Conservation (phyloP, 768 basidiomycete genomes). For the Rhodosporidiobolus odoratus region DNA sequence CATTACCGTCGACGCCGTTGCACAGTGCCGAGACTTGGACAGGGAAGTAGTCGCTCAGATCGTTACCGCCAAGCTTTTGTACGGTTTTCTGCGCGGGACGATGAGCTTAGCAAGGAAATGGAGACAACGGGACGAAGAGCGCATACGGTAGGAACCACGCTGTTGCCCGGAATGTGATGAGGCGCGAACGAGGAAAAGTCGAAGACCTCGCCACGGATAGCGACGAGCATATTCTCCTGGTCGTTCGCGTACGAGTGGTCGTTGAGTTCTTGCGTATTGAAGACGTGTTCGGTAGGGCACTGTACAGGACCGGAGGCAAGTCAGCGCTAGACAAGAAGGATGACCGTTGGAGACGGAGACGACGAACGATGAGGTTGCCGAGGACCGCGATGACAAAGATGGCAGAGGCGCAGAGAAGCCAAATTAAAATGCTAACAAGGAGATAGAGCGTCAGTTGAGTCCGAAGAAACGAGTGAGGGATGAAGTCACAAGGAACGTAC, state of each 20-base stretch:
- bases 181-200: conserved; percentile 65
- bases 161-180: conserved; percentile 24
- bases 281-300: conserved; percentile 91
- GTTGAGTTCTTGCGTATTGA: conserved; percentile 67
- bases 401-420: conserved; percentile 82
- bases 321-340: not conserved
- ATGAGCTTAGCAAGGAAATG: not conserved
- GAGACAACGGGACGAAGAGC: not conserved
- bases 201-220: conserved; percentile 91
- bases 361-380: conserved; percentile 61
- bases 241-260: conserved; percentile 59
- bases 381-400: conserved; percentile 89
- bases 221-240: conserved; percentile 70
- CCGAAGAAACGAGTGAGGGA: not conserved
- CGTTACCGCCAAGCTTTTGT: conserved; percentile 60
- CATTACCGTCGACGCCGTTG: conserved; percentile 69
- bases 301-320: not conserved
- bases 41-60: conserved; percentile 76
- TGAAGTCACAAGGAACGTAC: conserved; percentile 1
- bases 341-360: not conserved
- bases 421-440: conserved; percentile 65
- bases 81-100: conserved; percentile 13
- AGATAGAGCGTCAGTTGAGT: not conserved
- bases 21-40: conserved; percentile 94
- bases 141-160: conserved; percentile 33